Evolutionary conservation across 768 basidiomycete species (phyloP).

Genomic region (Leucosporidium yakuticum): DNA sequence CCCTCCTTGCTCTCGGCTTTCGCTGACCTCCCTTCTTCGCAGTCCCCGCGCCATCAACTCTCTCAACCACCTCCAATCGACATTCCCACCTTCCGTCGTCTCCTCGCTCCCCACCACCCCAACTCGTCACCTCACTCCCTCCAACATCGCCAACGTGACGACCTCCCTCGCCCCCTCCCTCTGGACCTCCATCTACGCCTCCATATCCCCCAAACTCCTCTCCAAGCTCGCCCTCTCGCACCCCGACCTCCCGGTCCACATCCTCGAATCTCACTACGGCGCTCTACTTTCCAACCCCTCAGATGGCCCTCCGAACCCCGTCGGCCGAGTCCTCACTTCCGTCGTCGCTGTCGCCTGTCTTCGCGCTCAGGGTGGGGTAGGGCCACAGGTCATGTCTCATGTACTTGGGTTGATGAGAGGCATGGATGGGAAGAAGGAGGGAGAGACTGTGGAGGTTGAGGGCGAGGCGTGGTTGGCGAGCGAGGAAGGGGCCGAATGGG

Average conservation of each 20-base stretch:
- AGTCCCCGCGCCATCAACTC: slow-evolving; percentile 43
- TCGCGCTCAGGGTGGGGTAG: slow-evolving; percentile 44
- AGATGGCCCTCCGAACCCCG: slow-evolving; percentile 38
- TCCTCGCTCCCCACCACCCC: slow-evolving; percentile 34
- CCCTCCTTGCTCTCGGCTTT: too few relatives aligned
- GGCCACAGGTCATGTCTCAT: slow-evolving; percentile 45
- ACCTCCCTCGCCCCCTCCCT: slow-evolving; percentile 32
- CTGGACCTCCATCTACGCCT: slow-evolving; percentile 46
- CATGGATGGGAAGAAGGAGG: slow-evolving; percentile 31
- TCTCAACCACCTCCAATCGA: slow-evolving; percentile 41
- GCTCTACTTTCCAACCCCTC: slow-evolving; percentile 39
- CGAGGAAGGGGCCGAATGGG: slow-evolving; percentile 45
- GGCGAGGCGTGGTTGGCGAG: slow-evolving; percentile 40
- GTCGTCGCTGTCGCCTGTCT: slow-evolving; percentile 46
- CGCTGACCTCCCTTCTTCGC: too few relatives aligned
- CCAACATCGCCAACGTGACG: slow-evolving; percentile 7
- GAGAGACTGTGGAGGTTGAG: slow-evolving; percentile 14
- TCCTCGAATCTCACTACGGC: slow-evolving; percentile 46
- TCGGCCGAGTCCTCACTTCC: slow-evolving; percentile 42
- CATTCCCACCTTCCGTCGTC: slow-evolving; percentile 40
- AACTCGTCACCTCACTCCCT: slow-evolving; percentile 17
- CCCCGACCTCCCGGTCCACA: slow-evolving; percentile 47
- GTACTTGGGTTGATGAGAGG: slow-evolving; percentile 46
- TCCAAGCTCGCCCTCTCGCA: slow-evolving; percentile 43
- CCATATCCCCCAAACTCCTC: slow-evolving; percentile 41